Evolutionary conservation across 2,329 filamentous ascomycete genomes (phyloP).

Genomic region (Lecanoromycetidae sp.): DNA sequence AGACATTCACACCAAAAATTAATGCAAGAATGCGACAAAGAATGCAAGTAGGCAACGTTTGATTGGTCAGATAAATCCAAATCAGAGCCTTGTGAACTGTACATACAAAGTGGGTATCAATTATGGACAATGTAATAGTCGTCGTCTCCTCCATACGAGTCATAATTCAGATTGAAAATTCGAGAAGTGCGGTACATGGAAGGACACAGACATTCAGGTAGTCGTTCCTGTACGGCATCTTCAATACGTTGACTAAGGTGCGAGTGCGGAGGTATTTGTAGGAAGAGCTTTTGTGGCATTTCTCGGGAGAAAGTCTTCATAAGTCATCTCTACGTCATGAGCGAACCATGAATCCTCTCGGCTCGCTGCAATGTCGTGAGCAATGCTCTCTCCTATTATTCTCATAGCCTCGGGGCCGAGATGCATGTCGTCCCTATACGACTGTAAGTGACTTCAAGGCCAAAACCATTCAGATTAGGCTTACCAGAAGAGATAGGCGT

Average conservation of each 20-base stretch:
- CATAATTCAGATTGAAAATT: too few species aligned
- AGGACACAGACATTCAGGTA: too few species aligned
- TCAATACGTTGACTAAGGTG: background rate
- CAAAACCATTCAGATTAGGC: conserved; percentile 14
- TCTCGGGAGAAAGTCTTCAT: conserved; percentile 4
- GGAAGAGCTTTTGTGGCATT: background rate
- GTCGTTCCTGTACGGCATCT: background rate
- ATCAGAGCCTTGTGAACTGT: background rate
- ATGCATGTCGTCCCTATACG: conserved; percentile 31
- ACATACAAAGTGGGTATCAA: conserved; percentile 5
- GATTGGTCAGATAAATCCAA: background rate
- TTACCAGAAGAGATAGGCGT: conserved; percentile 33
- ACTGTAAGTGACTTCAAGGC: background rate
- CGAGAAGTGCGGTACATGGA: too few species aligned
- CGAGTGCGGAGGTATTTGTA: background rate
- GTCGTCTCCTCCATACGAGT: too few species aligned
- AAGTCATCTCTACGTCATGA: conserved; percentile 8
- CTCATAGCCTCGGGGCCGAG: conserved; percentile 28
- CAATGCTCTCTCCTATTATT: conserved; percentile 29
- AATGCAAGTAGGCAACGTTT: conserved; percentile 11
- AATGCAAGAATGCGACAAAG: conserved; percentile 18
- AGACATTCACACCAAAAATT: conserved; percentile 14
- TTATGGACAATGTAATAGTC: background rate
- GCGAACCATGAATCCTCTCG: conserved; percentile 21
- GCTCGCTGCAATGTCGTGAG: conserved; percentile 27